These are phyloP conservation scores for Podaxis sp. DNA, from an alignment of 768 basidiomycete genomes.

Conservation along the genomic window DNA sequence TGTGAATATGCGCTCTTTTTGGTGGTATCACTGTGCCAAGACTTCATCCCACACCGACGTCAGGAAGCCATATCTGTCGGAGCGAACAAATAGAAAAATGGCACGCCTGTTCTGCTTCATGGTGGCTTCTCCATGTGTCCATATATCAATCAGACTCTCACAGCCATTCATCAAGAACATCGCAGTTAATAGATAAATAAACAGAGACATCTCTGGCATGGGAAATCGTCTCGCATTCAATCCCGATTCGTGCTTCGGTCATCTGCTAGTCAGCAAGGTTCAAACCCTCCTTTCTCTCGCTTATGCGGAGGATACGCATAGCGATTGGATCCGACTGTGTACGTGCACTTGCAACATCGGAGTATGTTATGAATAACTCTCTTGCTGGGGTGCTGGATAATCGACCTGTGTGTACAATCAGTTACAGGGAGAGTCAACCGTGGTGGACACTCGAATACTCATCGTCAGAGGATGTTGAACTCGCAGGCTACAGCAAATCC, in stretches of 20 bases:
- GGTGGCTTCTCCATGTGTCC: background rate
- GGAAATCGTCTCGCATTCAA: background rate
- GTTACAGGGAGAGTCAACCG: too few relatives aligned
- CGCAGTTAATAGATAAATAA: constrained; percentile 5
- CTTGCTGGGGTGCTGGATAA: too few relatives aligned
- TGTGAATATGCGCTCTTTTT: background rate
- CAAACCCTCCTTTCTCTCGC: background rate
- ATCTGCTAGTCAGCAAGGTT: background rate
- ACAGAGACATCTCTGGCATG: background rate
- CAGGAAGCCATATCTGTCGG: background rate
- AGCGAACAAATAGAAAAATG: background rate
- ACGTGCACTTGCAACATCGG: background rate
- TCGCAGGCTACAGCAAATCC: background rate
- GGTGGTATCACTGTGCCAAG: background rate
- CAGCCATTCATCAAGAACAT: constrained; percentile 5
- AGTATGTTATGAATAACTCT: background rate
- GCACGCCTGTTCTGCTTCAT: background rate
- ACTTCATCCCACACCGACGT: background rate
- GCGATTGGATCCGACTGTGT: background rate
- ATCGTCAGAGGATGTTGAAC: background rate
- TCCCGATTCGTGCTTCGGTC: constrained; percentile 1
- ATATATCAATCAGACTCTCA: background rate
- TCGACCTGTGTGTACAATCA: too few relatives aligned
- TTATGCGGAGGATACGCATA: background rate
- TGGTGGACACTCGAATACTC: background rate